Percentiles rank a stretch among this genome's conserved stretches.
These are phyloP conservation scores for Penicillium goetzii DNA, from an alignment of 495 filamentous ascomycete species.

Conservation along the genomic window DNA sequence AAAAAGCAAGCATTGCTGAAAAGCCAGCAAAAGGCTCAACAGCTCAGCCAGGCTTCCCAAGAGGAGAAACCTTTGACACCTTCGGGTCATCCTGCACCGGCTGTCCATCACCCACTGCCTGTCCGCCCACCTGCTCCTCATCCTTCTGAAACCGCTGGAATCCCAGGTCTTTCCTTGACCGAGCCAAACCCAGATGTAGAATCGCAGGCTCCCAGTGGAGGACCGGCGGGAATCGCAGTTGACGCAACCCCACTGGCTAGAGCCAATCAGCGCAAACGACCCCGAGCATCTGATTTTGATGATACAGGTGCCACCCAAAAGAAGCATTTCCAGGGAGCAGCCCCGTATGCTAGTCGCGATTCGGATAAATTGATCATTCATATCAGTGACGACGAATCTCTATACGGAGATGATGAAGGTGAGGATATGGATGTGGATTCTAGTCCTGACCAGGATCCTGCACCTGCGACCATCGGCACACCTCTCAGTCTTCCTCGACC, in stretches of 20 bases:
- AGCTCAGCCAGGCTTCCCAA: conserved; percentile 14
- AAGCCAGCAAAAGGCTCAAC: conserved; percentile 35
- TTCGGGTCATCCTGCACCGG: conserved; percentile 10
- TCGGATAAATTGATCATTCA: conserved; percentile 65
- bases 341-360: conserved; percentile 4
- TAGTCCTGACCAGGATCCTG: conserved; percentile 16
- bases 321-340: conserved; percentile 56
- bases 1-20: conserved; percentile 47
- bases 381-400: conserved; percentile 69
- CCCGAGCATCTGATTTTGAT: conserved; percentile 83
- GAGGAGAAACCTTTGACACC: conserved; percentile 5
- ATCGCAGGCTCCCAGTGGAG: conserved; percentile 13
- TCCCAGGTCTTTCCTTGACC: conserved; percentile 60
- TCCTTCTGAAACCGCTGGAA: conserved; percentile 33
- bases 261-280: conserved; percentile 68
- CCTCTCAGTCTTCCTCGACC: conserved; percentile 10
- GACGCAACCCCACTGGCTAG: conserved; percentile 36
- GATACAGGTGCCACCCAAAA: conserved; percentile 57
- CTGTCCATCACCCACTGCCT: conserved; percentile 47
- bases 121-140: conserved; percentile 47
- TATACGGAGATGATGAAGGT: conserved; percentile 48
- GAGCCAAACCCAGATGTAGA: conserved; percentile 22
- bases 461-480: neutral
- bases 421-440: conserved; percentile 43
- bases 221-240: conserved; percentile 18